A percentile compares a stretch with the other conserved stretches of the same genome.
Conservation (phyloP, 1,139 yeast species). For the Lodderomyces elongisporus region DNA sequence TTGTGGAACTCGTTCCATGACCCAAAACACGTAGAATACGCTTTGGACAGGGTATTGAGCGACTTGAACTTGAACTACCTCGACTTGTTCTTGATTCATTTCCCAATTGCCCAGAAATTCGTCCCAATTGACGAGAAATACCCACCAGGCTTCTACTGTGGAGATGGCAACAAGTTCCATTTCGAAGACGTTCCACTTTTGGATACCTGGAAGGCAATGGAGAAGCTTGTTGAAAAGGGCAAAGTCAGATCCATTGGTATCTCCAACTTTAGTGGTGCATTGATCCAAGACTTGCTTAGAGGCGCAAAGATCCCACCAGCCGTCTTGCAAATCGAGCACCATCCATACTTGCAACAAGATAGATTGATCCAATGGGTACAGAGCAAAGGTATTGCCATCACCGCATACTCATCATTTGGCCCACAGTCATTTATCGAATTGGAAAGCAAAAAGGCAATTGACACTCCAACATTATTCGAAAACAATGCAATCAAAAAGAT, state of each 20-base stretch:
- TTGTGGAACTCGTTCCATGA: conserved; percentile 78
- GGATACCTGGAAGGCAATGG: conserved; percentile 80
- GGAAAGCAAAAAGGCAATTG: conserved; percentile 47
- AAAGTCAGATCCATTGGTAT: conserved; percentile 73
- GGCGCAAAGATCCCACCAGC: conserved; percentile 72
- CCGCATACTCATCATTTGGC: conserved; percentile 85
- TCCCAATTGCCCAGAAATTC: conserved; percentile 71
- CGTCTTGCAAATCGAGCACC: conserved; percentile 85
- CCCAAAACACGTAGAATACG: conserved; percentile 52
- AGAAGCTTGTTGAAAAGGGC: conserved; percentile 54
- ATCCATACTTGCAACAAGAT: conserved; percentile 82
- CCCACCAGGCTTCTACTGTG: conserved; percentile 71
- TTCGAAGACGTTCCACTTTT: conserved; percentile 67
- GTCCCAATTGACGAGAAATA: conserved; percentile 70
- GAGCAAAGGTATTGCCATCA: conserved; percentile 58
- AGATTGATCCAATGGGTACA: conserved; percentile 61
- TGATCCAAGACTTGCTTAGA: conserved; percentile 69
- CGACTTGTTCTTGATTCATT: conserved; percentile 73
- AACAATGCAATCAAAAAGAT: conserved; percentile 48
- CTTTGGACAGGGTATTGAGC: conserved; percentile 56
- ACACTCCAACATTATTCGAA: conserved; percentile 51
- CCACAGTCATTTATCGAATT: conserved; percentile 68
- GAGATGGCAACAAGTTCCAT: conserved; percentile 50
- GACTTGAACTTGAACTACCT: conserved; percentile 66
- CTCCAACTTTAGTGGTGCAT: conserved; percentile 71